Base-by-base conservation (phyloP, 1,284 basidiomycete species). In the Pseudozyma pruni region DNA sequence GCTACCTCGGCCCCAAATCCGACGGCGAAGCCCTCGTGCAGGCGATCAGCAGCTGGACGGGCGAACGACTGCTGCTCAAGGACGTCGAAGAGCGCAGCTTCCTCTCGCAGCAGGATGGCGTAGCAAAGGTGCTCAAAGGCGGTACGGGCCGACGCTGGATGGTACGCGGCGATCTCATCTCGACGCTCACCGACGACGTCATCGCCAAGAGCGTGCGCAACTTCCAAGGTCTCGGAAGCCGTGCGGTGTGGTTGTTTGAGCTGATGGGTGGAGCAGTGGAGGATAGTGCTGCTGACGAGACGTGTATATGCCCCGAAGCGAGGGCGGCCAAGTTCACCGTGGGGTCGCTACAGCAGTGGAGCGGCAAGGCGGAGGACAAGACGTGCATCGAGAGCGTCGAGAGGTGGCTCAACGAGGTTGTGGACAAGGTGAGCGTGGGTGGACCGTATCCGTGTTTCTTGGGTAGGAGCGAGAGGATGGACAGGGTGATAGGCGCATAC, bases 341-440 rank as follows among this genome's bases (percentile, higher is more conserved):
- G 41, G 91, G 91, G 2, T 92, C 93, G 17, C 85, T 95, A 41
- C 93, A 94, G 83, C 93, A 95, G 81, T 95, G 93, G 93, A 89
- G 90, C 59, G 89, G 92, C 82, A 86, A 89, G 45, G 85, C 89
- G 34, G 88, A 91, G 67, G 93, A 95, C 75, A 87, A 88, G 19
- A 85, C 87, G 17, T 94, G 92, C 74, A 86, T 92, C 51, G 86
- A 86, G 43, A 89, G 90, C 29, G 92, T 92, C 11, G 90, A 93
- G 81, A 88, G 89, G 77, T 83, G 38, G 69, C 52, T 78, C 19
- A 60, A 61, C 48, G 61, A 76, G n/a, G 57, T 60, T n/a, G 55
- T 73, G 8, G 44, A 56, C 48, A 48, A 53, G 22, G 63, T 75
- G 10, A 67, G 64, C 23, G 49, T 76, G 11, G 75, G 75, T 20